Evolutionary conservation across 805 yeast genomes (phyloP).

Genomic region (Saturnispora halmiae): DNA sequence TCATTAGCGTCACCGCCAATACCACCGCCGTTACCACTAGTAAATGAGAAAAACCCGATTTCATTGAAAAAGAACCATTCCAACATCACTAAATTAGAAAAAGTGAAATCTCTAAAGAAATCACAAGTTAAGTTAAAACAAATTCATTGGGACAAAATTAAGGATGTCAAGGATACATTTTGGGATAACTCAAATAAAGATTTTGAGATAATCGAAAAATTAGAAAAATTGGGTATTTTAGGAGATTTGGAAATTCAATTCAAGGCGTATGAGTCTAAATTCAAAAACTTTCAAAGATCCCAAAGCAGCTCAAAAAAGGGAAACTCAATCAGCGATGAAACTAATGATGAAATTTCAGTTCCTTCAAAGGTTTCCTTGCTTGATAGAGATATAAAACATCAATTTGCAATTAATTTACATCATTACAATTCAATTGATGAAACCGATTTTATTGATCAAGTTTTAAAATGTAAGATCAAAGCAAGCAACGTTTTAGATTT

Average conservation of each 20-base stretch:
- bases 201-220: conserved; percentile 36
- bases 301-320: too few relatives aligned
- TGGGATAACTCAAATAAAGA: conserved; percentile 45
- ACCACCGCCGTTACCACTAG: conserved; percentile 12
- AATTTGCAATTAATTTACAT: conserved; percentile 71
- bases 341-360: conserved; percentile 28
- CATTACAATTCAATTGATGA: conserved; percentile 46
- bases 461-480: conserved; percentile 51
- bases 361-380: conserved; percentile 40
- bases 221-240: conserved; percentile 52
- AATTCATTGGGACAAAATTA: conserved; percentile 75
- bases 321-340: conserved; percentile 32
- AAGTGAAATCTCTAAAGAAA: conserved; percentile 14
- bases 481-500: conserved; percentile 59
- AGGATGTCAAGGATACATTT: conserved; percentile 47
- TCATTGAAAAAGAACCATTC: background rate
- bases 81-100: conserved; percentile 10
- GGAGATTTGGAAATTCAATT: conserved; percentile 55
- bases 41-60: background rate
- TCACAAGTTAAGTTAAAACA: conserved; percentile 49
- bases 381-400: conserved; percentile 67
- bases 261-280: conserved; percentile 30
- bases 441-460: conserved; percentile 43
- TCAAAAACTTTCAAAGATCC: conserved; percentile 12
- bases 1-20: conserved; percentile 8